phyloP scores from a whole-genome alignment of 2,329 filamentous ascomycete species.

The Byssochlamys sp. region DNA sequence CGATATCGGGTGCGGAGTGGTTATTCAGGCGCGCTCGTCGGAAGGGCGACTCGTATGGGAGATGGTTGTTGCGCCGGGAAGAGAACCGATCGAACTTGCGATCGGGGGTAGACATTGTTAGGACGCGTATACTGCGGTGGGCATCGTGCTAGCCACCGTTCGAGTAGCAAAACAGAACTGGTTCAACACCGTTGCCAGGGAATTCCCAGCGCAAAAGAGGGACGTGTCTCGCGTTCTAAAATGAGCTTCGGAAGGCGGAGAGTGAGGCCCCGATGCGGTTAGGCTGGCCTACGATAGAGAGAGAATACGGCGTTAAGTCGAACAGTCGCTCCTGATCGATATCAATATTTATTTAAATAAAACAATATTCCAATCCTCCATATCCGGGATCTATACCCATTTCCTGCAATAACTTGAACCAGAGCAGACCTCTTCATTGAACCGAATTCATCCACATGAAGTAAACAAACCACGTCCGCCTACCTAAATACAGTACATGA shows the following conservation, averaged over 20 bases:
- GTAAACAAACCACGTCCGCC: not conserved
- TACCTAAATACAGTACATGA: not conserved
- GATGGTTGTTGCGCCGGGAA: constrained; percentile 20
- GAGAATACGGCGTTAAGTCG: not conserved
- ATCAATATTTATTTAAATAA: too few relatives aligned
- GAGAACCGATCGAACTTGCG: constrained; percentile 18
- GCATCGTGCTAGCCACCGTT: not conserved
- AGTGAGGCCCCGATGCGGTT: not conserved
- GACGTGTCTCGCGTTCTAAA: not conserved
- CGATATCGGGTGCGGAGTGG: constrained; percentile 17
- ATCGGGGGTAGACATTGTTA: constrained; percentile 26
- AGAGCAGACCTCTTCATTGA: not conserved
- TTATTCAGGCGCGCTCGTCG: constrained; percentile 18
- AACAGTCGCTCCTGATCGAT: too few relatives aligned
- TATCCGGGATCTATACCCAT: not conserved
- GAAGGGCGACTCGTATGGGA: constrained; percentile 23
- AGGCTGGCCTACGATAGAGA: not conserved
- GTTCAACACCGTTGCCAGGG: not conserved
- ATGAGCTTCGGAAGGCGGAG: not conserved
- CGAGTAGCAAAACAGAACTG: not conserved
- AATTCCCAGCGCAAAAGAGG: not conserved
- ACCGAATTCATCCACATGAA: not conserved
- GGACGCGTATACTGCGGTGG: not conserved
- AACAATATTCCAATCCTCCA: too few relatives aligned
- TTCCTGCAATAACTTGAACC: not conserved